Base-by-base conservation (phyloP, 164 flowering plant genomes). In the Umbilicus rupestris region DNA sequence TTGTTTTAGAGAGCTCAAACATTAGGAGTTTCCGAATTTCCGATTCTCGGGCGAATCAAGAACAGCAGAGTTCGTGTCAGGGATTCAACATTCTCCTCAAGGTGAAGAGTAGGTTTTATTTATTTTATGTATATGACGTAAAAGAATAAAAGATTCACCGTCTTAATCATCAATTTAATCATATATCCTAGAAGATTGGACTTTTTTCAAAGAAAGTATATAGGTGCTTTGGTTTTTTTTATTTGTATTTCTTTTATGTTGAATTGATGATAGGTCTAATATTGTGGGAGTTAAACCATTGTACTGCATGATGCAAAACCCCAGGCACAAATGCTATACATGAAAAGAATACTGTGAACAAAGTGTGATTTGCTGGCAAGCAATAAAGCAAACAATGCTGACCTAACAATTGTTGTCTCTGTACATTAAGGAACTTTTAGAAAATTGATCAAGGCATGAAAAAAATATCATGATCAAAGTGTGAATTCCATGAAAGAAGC, bases 21-120 rank as follows among this genome's bases (percentile, higher is more conserved):
- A 19, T 74, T 92, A 72, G 81, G 83, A 70, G 85, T 95, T 71
- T 77, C 89, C 39, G 99, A 95, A 66, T 95, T 95, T 80, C 96
- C 99, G 33, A 66, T 92, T 11, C 80, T 95, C 41, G 99, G 99
- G 29, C 97, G 99, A 45, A 81, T 92, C 68, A 84, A 89, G 77
- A 87, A 79, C 76, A 85, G 96, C 78, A 82, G 90, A 69, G 90
- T 81, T 44, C 88, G 94, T 63, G 84, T 92, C 63, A 95, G 75
- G 77, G 95, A 88, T 76, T 75, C 91, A 50, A 90, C 89, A 9
- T 92, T 95, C 75, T 90, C 96, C 46, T 95, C 99, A 72, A 90
- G 97, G 99, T 94, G 33, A 52, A 52, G 31, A 2, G 58, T 52
- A 52, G 58, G 22, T 52, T 52, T n/a, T n/a, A n/a, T n/a, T n/a